Evolutionary conservation across 441 rosid genomes (phyloP).

Genomic region (Populus hybrid): DNA sequence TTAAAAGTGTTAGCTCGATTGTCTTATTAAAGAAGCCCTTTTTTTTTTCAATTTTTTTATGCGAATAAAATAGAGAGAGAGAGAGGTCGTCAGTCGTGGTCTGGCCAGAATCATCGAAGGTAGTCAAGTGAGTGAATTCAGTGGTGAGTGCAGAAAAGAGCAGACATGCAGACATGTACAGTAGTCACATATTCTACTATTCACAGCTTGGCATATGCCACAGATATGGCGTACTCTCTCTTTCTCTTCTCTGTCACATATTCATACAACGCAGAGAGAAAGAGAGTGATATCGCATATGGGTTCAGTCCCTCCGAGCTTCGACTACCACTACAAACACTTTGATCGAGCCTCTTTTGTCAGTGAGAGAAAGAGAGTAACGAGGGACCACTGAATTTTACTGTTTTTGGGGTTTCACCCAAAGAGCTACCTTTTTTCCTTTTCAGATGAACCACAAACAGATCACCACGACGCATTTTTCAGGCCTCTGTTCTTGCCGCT

Average conservation of each 20-base stretch:
- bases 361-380: conserved; percentile 7
- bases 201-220: conserved; percentile 26
- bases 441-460: conserved; percentile 30
- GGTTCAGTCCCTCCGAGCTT: conserved; percentile 25
- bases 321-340: conserved; percentile 40
- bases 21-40: not conserved
- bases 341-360: conserved; percentile 37
- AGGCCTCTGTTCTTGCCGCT: not conserved
- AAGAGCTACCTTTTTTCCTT: conserved; percentile 27
- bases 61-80: not conserved
- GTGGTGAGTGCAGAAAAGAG: conserved; percentile 23
- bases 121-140: conserved; percentile 29
- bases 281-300: not conserved
- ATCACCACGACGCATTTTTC: conserved; percentile 16
- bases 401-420: conserved; percentile 51
- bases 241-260: not conserved
- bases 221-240: conserved; percentile 16
- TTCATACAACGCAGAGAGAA: not conserved
- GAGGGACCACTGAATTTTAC: conserved; percentile 35
- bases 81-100: not conserved
- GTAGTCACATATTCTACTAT: conserved; percentile 43
- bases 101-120: not conserved
- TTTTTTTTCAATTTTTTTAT: not conserved
- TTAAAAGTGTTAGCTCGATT: conserved; percentile 13
- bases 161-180: conserved; percentile 33